Base-by-base conservation (phyloP, 2,329 filamentous ascomycete genomes). In the Westerdykella sp. region DNA sequence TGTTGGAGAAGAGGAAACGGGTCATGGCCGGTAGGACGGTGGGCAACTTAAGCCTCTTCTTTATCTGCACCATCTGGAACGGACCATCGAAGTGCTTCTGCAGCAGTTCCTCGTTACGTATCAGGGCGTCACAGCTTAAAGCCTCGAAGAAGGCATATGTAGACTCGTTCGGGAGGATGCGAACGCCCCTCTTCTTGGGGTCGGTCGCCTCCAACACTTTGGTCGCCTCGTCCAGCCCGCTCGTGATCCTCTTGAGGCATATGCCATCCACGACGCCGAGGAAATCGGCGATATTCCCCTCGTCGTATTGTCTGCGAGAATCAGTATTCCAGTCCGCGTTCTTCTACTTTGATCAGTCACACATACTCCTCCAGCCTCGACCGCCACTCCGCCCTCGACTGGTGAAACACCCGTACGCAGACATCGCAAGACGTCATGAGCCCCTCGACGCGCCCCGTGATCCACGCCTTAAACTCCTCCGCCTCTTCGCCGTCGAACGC, bases 61-160 rank as follows among this genome's bases (percentile, higher is more conserved):
- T 90, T 12, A 80, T 80, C 65, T 91, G 87, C 2, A 94, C 81
- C 16, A 88, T 76, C 53, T 80, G 75, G 63, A 97, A 96, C 10
- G 94, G 87, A 53, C 77, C 80, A 61, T 95, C 85, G 62, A 97
- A 95, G 51, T 82, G 75, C 22, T 71, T 56, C 43, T 68, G 60
- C 16, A 84, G 64, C 15, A 76, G 66, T 14, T 69, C 65, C 43
- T 79, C 75, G 49, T 77, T 73, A 16, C 70, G 67, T 47, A 96
- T 73, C 60, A 94, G 88, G 1, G 84, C 76, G 52, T 89, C 80
- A 64, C 85, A 95, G 63, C 89, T 95, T 40, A 97, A 71, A 0
- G 85, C 84, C 64, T 97, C 91, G 56, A 94, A 95, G 23, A 97
- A 79, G 10, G 87, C 84, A 45, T 93, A 78, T 40, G 94, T 78